These are phyloP conservation scores for Stylosanthes scabra DNA, from an alignment of 331 rosid species.

Conservation along the genomic window DNA sequence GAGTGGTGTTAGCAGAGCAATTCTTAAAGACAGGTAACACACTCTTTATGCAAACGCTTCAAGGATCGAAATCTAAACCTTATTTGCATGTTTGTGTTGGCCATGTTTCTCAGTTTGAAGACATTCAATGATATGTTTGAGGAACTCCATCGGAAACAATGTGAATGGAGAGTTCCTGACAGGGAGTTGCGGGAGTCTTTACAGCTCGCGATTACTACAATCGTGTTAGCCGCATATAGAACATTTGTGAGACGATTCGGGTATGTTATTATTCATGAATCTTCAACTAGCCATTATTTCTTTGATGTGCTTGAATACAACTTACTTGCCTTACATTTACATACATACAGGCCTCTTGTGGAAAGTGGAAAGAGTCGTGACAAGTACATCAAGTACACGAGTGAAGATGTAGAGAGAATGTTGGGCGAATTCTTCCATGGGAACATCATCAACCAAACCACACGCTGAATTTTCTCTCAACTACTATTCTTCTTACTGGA, in stretches of 20 bases:
- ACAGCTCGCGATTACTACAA: conserved; percentile 95
- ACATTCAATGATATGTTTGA: conserved; percentile 86
- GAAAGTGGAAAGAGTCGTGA: conserved; percentile 90
- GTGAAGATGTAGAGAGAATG: conserved; percentile 93
- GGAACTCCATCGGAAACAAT: conserved; percentile 97
- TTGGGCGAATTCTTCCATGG: conserved; percentile 96
- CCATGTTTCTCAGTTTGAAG: conserved; percentile 72
- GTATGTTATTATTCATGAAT: background rate
- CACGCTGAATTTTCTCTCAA: conserved; percentile 44
- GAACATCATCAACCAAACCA: conserved; percentile 74
- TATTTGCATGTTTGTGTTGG: no score
- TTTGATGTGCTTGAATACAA: no score
- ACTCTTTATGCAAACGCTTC: no score
- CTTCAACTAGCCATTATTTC: no score
- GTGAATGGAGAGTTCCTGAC: conserved; percentile 98
- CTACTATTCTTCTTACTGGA: background rate
- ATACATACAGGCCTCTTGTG: conserved; percentile 65
- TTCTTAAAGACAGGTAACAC: conserved; percentile 79
- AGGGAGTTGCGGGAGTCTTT: conserved; percentile 90
- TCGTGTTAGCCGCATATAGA: conserved; percentile 91
- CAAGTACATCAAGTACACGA: conserved; percentile 73
- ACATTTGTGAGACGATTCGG: conserved; percentile 75
- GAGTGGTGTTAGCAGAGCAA: conserved; percentile 79
- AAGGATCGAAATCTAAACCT: no score
- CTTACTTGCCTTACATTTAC: no score